Evolutionary conservation across 805 yeast species (phyloP), one percentile per base, ranked within the genome.

Genomic region (Hanseniaspora osmophila): DNA sequence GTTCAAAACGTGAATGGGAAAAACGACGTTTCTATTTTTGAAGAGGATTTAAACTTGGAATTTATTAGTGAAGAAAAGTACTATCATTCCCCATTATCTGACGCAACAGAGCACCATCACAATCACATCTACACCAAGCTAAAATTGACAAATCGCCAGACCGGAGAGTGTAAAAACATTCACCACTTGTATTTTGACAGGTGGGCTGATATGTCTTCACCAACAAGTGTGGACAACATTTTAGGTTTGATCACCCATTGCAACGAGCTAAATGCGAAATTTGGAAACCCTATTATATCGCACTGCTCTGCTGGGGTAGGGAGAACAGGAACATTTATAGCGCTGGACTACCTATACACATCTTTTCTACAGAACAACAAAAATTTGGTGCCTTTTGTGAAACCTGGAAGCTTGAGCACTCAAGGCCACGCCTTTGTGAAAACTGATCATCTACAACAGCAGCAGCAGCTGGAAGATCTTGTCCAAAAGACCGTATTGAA

Each of bases 221-320:
- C 85, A 1, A 63, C 60, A 17, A 66, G 64, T 15, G 51, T 67
- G 40, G 49, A 60, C 1, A 63, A 67, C 0, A 55, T 68, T 2
- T 51, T 63, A 48, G 41, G 55, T 10, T 46, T 68, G 30, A 56
- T 62, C 33, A 49, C 50, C 3, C 57, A 62, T 16, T 58, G 61
- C 0, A 60, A 61, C 37, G 48, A 50, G 1, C 47, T 65, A 22
- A 49, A 53, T 7, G 37, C 45, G 1, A 55, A 51, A 2, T 15
- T 38, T n/a, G 32, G 39, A 1, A 61, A 57, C 41, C 90, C 92
- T 17, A 68, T 79, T 1, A 65, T 87, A 40, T 84, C 83, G 17
- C 98, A 92, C 59, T 92, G 98, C 56, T 86, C 96, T 5, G 98
- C 98, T 0, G 98, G 98, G 1, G 90, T 94, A 49, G 98, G 98